Evolutionary conservation across 768 basidiomycete species (phyloP), one percentile per base, ranked within the genome.

Genomic region (Harrya chromipes): DNA sequence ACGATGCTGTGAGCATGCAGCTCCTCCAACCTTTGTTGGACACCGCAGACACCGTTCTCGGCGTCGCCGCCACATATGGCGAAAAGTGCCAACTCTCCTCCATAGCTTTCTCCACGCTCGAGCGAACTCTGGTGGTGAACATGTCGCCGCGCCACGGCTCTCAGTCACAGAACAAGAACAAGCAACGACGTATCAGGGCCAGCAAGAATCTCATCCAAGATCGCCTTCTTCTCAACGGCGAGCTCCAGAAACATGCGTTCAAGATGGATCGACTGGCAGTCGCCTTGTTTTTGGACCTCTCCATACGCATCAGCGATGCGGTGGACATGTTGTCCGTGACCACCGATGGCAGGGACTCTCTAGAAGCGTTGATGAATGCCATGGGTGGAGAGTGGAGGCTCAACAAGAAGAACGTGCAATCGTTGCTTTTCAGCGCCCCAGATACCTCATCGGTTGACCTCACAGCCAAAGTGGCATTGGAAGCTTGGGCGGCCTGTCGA

Each of bases 401-500:
- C 3, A 36, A 65, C 3, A 72, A 57, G 49, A 27, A 23, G 4
- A 55, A 59, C 4, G 69, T 71, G 8, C 5, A 33, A 12, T 44
- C 50, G 7, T 34, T 77, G 7, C 74, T 78, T 39, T 58, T 58
- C 20, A 38, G 58, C 31, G 26, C 37, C 29, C 40, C 56, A 11
- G 5, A 7, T 14, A 26, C 23, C 55, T 64, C 27, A 65, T 71
- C 0, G 46, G 46, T 47, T 3, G 46, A 54, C 9, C 19, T 59
- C 16, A 13, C 45, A 0, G 16, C 49, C 7, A 43, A 57, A n/a
- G 63, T 66, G 13, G 77, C 74, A 0, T 47, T 72, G 16, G 70
- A 70, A 47, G 76, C 79, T 7, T 81, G 77, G 79, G 68, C 66
- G 1, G 73, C 76, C 7, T 74, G 66, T 55, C 65, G 64, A 21